Conservation (phyloP, 2,329 filamentous ascomycete genomes). For the Sporothrix inflata region DNA sequence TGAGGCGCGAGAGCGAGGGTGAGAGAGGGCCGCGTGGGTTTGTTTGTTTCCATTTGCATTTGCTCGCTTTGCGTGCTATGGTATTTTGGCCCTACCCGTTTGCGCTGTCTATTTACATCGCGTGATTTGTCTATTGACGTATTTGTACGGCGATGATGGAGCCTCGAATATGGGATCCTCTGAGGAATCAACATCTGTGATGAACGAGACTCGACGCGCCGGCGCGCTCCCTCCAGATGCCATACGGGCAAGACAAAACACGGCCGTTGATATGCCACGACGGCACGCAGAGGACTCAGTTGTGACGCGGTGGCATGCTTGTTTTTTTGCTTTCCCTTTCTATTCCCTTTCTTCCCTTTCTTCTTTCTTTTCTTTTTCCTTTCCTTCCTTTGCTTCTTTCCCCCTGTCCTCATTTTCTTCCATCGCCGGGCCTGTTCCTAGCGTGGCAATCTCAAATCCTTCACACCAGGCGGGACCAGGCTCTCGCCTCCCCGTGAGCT, state of each 20-base stretch:
- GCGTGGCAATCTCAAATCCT: constrained; percentile 5
- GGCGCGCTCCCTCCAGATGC: background rate
- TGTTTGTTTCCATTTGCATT: constrained; percentile 10
- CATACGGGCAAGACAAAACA: constrained; percentile 23
- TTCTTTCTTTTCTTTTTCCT: background rate
- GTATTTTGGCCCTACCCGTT: background rate
- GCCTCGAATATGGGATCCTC: background rate
- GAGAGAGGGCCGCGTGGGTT: background rate
- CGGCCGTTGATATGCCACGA: constrained; percentile 4
- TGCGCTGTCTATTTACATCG: background rate
- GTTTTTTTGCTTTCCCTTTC: background rate
- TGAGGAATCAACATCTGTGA: background rate
- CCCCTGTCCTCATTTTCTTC: background rate
- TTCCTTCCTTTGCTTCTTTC: background rate
- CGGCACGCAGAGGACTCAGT: constrained; percentile 17
- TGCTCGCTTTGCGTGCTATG: background rate
- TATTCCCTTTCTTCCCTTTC: background rate
- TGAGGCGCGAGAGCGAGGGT: background rate
- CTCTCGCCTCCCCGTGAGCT: background rate
- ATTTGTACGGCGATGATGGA: background rate
- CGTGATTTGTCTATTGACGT: background rate
- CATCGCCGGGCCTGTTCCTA: background rate
- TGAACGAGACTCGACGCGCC: background rate
- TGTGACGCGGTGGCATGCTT: constrained; percentile 23
- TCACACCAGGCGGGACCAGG: constrained; percentile 3